These are phyloP conservation scores for Imleria badia DNA, from an alignment of 768 basidiomycete species.

Conservation along the genomic window DNA sequence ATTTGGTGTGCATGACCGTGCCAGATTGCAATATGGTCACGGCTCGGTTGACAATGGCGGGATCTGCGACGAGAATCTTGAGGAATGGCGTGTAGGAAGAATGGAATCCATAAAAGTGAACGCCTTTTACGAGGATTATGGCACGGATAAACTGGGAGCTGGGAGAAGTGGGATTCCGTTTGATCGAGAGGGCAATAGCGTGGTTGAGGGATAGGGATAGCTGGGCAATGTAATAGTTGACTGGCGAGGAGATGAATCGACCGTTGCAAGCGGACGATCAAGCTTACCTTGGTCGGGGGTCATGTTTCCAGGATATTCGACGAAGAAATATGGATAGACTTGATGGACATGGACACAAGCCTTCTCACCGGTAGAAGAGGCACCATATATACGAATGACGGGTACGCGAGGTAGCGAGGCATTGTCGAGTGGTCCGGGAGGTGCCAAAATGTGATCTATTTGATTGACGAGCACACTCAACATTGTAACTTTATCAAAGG, in stretches of 20 bases:
- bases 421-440: conserved; percentile 65
- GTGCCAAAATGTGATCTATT: conserved; percentile 63
- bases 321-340: conserved; percentile 90
- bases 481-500: not conserved
- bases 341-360: conserved; percentile 91
- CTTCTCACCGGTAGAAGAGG: conserved; percentile 71
- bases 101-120: conserved; percentile 95
- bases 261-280: not conserved
- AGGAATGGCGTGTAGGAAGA: conserved; percentile 82
- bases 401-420: conserved; percentile 64
- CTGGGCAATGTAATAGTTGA: conserved; percentile 61
- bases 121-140: conserved; percentile 86
- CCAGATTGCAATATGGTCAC: conserved; percentile 80
- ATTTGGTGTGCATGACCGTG: conserved; percentile 75
- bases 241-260: conserved; percentile 38
- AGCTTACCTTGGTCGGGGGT: conserved; percentile 60
- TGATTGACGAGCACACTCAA: conserved; percentile 48
- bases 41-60: conserved; percentile 63
- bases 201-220: conserved; percentile 78
- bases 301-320: conserved; percentile 75
- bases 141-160: conserved; percentile 68
- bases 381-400: conserved; percentile 82
- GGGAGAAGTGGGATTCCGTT: conserved; percentile 61
- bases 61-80: conserved; percentile 79
- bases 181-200: conserved; percentile 80